These are phyloP conservation scores for Poa pratensis DNA, from an alignment of 176 grass and related monocot species.

Conservation along the genomic window DNA sequence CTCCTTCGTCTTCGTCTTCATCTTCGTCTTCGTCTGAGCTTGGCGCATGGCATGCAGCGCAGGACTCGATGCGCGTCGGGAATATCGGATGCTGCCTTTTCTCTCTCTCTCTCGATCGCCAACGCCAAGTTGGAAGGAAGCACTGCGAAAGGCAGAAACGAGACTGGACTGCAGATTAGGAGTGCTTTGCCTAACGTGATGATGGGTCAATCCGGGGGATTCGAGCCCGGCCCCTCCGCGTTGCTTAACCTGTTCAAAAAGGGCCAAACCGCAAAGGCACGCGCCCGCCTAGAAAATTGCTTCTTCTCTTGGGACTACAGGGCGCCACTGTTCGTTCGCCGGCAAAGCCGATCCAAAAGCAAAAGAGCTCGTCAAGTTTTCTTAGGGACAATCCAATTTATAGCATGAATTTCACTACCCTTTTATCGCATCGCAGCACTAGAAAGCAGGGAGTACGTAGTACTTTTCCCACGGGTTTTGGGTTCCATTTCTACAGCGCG, in stretches of 20 bases:
- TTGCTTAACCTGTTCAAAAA: conserved; percentile 10
- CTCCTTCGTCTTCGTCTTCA: too few relatives aligned
- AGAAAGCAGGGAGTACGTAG: neutral
- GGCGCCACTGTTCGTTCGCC: neutral
- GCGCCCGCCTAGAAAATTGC: neutral
- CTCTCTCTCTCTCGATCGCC: neutral
- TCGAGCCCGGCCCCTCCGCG: conserved; percentile 12
- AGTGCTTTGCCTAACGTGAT: conserved; percentile 4
- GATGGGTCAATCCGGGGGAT: conserved; percentile 46
- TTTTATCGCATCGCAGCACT: neutral
- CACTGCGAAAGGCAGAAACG: conserved; percentile 13
- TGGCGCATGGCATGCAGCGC: conserved; percentile 12
- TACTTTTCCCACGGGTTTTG: neutral
- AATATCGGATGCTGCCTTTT: conserved; percentile 31
- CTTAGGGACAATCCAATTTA: too few relatives aligned
- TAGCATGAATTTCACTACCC: neutral
- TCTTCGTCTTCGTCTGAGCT: neutral
- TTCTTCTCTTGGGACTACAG: neutral
- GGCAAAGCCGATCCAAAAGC: neutral
- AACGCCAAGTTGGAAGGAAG: conserved; percentile 22
- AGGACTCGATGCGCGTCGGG: conserved; percentile 40
- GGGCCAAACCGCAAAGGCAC: conserved; percentile 18
- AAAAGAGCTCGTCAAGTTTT: neutral
- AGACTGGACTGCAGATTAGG: conserved; percentile 23
- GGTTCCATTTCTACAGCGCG: neutral